Percentiles rank a stretch among this genome's conserved stretches.
phyloP scores from a whole-genome alignment of 352 stramenopile genomes.

The Globisporangium yorkense region DNA sequence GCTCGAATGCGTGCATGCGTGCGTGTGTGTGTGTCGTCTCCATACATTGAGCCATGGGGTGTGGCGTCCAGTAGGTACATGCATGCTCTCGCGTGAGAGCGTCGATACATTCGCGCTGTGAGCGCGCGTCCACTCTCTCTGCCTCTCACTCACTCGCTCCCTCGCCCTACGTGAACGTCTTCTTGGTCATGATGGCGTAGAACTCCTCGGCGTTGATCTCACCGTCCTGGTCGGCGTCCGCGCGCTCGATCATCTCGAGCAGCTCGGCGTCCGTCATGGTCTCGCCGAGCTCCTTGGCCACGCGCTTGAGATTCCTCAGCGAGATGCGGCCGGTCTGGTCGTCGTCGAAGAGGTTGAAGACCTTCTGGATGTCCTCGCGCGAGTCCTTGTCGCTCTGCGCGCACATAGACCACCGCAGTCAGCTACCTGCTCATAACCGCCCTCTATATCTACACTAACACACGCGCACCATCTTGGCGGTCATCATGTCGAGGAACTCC shows the following conservation, averaged over 20 bases:
- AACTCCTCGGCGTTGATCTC: slow-evolving; percentile 98
- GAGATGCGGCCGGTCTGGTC: slow-evolving; percentile 97
- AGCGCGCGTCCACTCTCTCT: background rate
- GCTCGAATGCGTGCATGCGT: background rate
- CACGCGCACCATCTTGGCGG: slow-evolving; percentile 85
- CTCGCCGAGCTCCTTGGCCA: slow-evolving; percentile 98
- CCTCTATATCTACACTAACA: slow-evolving; percentile 3
- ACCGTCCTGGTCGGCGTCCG: slow-evolving; percentile 93
- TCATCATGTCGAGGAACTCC: slow-evolving; percentile 98
- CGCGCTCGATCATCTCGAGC: slow-evolving; percentile 98
- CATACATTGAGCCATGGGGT: no score
- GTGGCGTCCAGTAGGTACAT: no score
- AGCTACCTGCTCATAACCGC: background rate
- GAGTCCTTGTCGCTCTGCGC: slow-evolving; percentile 91
- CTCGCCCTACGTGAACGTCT: slow-evolving; percentile 66
- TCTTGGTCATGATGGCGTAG: slow-evolving; percentile 98
- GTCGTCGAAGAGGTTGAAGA: slow-evolving; percentile 97
- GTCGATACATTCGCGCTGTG: no score
- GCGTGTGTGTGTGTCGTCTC: background rate
- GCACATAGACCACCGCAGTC: background rate
- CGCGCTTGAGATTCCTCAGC: slow-evolving; percentile 95
- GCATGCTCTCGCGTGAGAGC: no score
- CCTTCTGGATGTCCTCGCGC: slow-evolving; percentile 94
- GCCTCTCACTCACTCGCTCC: slow-evolving; percentile 5
- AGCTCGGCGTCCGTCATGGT: slow-evolving; percentile 99